Conservation (phyloP, 2,329 filamentous ascomycete genomes). For the Ceratocystis smalleyi region DNA sequence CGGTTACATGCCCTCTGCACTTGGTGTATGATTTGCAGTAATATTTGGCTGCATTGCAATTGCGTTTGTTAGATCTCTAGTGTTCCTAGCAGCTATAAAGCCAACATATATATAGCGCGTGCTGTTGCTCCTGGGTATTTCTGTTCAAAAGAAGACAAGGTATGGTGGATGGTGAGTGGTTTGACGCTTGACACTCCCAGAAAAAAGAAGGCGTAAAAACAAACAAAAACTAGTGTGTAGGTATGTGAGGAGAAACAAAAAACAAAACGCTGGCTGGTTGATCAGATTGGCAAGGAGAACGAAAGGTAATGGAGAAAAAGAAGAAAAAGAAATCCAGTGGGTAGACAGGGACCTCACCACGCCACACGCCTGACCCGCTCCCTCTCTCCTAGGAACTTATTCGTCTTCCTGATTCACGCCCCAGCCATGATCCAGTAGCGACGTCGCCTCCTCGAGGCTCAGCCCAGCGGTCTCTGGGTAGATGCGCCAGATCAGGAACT, state of each 20-base stretch:
- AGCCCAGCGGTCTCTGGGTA: slow-evolving; percentile 81
- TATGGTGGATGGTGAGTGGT: not conserved
- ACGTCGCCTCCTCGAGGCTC: slow-evolving; percentile 64
- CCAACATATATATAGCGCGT: not conserved
- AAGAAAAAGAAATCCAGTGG: not conserved
- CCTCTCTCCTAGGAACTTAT: too few relatives aligned
- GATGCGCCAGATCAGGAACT: slow-evolving; percentile 51
- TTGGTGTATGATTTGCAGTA: not conserved
- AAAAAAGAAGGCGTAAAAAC: not conserved
- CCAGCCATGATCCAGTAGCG: slow-evolving; percentile 56
- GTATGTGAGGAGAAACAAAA: not conserved
- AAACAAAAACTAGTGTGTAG: not conserved
- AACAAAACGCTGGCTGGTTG: not conserved
- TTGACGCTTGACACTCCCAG: not conserved
- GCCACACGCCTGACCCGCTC: too few relatives aligned
- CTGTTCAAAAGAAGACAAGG: not conserved
- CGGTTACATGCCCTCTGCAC: not conserved
- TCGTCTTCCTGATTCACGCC: slow-evolving; percentile 33
- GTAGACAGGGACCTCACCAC: not conserved
- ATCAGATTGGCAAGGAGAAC: not conserved
- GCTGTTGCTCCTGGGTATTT: not conserved
- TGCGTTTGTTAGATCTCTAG: not conserved
- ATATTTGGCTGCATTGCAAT: not conserved
- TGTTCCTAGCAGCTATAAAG: not conserved
- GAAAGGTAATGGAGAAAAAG: slow-evolving; percentile 3